These are phyloP conservation scores for Lentinula sp. DNA, from an alignment of 768 basidiomycete genomes.

Conservation along the genomic window DNA sequence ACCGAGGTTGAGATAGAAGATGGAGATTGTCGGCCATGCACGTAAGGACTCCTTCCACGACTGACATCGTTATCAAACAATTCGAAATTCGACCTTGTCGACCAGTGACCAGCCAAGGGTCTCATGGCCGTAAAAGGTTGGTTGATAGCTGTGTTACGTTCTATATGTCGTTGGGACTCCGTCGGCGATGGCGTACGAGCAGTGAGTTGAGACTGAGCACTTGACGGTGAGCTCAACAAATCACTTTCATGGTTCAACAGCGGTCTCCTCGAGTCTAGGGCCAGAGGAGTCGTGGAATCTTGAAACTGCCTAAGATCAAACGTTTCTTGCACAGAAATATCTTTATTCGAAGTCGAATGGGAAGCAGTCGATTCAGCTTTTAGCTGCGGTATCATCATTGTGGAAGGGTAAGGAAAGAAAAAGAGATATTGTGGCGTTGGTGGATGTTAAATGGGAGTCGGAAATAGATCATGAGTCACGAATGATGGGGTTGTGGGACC, in stretches of 20 bases:
- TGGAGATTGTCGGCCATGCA: too few relatives aligned
- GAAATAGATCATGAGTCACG: not conserved
- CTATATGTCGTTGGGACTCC: not conserved
- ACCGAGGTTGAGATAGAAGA: too few relatives aligned
- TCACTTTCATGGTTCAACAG: not conserved
- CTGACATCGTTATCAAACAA: too few relatives aligned
- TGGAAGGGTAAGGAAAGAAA: not conserved
- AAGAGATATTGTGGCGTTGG: not conserved
- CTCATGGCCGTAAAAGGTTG: not conserved
- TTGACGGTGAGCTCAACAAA: not conserved
- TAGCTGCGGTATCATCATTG: not conserved
- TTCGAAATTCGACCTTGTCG: too few relatives aligned
- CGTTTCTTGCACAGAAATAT: not conserved
- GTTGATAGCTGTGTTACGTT: not conserved
- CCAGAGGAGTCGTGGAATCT: not conserved
- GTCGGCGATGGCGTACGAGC: not conserved
- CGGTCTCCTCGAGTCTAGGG: not conserved
- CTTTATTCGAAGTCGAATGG: not conserved
- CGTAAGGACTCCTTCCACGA: too few relatives aligned
- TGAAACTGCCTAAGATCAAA: not conserved
- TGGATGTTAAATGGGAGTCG: not conserved
- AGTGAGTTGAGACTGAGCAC: not conserved
- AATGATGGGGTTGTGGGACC: not conserved
- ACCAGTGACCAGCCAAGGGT: not conserved
- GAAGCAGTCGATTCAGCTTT: not conserved